phyloP scores from a whole-genome alignment of 208 protist genomes.

The Trypanosoma mega region DNA sequence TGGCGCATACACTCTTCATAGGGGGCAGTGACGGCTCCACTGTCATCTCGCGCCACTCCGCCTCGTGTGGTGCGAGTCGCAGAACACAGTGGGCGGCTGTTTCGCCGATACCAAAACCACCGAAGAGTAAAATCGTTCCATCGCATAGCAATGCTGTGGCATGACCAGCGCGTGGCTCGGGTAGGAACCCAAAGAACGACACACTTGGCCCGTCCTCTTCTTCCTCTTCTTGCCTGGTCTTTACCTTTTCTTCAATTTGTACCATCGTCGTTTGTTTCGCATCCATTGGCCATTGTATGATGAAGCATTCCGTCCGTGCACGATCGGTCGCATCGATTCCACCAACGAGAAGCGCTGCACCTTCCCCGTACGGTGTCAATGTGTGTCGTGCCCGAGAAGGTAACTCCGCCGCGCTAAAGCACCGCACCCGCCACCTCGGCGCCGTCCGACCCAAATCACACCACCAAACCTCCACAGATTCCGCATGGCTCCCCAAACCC shows the following conservation, averaged over 20 bases:
- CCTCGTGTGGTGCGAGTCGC: background rate
- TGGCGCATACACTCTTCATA: conserved; percentile 21
- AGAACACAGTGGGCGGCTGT: conserved; percentile 1
- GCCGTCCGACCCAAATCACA: background rate
- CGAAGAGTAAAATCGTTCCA: conserved; percentile 60
- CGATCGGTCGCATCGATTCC: conserved; percentile 57
- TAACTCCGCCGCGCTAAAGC: background rate
- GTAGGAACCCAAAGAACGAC: conserved; percentile 41
- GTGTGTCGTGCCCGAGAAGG: conserved; percentile 32
- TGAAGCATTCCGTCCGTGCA: conserved; percentile 46
- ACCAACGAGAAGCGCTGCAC: conserved; percentile 44
- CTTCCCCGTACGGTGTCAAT: conserved; percentile 4
- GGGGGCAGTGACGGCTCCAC: conserved; percentile 21
- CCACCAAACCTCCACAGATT: conserved; percentile 16
- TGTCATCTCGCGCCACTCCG: conserved; percentile 4
- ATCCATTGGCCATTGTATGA: conserved; percentile 58
- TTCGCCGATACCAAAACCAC: conserved; percentile 37
- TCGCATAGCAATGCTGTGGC: conserved; percentile 41
- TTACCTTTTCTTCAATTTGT: too few relatives aligned
- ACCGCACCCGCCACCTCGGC: conserved; percentile 8
- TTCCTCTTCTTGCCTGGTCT: too few relatives aligned
- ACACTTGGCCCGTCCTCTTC: too few relatives aligned
- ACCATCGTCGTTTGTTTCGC: too few relatives aligned
- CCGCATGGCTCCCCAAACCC: conserved; percentile 6
- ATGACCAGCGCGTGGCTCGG: conserved; percentile 64